Conservation (phyloP, 2,329 filamentous ascomycete genomes). For the Grosmannia penicillata region DNA sequence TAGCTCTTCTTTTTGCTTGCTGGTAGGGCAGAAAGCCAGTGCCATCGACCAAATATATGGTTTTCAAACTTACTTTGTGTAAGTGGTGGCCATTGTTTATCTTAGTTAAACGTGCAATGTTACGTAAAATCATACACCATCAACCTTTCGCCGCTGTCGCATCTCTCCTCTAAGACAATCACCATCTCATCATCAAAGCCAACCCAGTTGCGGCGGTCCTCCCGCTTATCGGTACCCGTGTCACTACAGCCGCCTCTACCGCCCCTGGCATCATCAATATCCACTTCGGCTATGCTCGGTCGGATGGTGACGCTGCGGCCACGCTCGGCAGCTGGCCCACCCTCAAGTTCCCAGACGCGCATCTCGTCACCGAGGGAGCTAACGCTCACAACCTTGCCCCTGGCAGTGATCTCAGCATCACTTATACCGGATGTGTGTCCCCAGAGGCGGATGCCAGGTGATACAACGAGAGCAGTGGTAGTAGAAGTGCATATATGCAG, state of each 20-base stretch:
- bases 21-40: no score
- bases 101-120: slow-evolving; percentile 4
- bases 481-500: slow-evolving; percentile 70
- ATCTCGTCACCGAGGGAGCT: slow-evolving; percentile 66
- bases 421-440: slow-evolving; percentile 85
- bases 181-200: slow-evolving; percentile 88
- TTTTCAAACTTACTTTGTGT: no score
- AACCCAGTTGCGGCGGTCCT: slow-evolving; percentile 49
- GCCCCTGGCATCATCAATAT: no score
- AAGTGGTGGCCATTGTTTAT: no score
- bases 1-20: no score
- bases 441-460: slow-evolving; percentile 64
- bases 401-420: slow-evolving; percentile 67
- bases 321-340: slow-evolving; percentile 18
- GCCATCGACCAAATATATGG: no score
- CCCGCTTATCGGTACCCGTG: slow-evolving; percentile 16
- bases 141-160: slow-evolving; percentile 53
- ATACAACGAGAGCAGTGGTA: slow-evolving; percentile 49
- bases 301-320: slow-evolving; percentile 36
- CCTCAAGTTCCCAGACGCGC: slow-evolving; percentile 81
- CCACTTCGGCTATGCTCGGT: slow-evolving; percentile 15
- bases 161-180: slow-evolving; percentile 64
- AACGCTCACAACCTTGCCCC: slow-evolving; percentile 82
- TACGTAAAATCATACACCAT: slow-evolving; percentile 80
- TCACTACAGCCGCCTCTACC: slow-evolving; percentile 9